A percentile compares a stretch with the other conserved stretches of the same genome.
phyloP scores from a whole-genome alignment of 495 filamentous ascomycete genomes.

The Amphirosellinia nigrospora region DNA sequence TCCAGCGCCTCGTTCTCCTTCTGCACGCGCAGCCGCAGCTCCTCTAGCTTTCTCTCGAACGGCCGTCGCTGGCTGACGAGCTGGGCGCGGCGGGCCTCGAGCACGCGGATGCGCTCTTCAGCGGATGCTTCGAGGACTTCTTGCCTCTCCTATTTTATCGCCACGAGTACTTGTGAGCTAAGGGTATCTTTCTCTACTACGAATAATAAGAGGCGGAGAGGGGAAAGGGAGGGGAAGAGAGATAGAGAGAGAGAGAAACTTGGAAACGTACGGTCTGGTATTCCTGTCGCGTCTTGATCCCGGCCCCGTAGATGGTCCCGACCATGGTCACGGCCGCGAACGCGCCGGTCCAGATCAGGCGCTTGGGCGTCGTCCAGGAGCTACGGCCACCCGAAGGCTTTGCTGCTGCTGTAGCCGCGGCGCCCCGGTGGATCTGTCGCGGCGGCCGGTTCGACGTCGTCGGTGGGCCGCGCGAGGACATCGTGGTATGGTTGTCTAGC shows the following conservation, averaged over 20 bases:
- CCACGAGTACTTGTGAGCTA: not conserved
- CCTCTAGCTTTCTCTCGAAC: constrained; percentile 46
- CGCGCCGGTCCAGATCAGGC: constrained; percentile 52
- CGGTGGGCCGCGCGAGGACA: not conserved
- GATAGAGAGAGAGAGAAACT: not conserved
- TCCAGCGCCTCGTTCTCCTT: constrained; percentile 1
- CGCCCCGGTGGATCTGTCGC: constrained; percentile 3
- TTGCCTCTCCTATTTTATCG: constrained; percentile 38
- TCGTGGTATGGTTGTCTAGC: not conserved
- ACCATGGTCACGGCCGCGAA: constrained; percentile 56
- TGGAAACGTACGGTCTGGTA: constrained; percentile 35
- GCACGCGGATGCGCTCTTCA: constrained; percentile 44
- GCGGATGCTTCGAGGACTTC: constrained; percentile 38
- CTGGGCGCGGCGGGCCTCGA: constrained; percentile 42
- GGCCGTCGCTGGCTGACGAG: constrained; percentile 41
- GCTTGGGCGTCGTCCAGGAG: constrained; percentile 35
- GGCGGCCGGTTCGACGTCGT: not conserved
- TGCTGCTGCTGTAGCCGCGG: not conserved
- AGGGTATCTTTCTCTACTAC: not conserved
- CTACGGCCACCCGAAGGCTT: not conserved
- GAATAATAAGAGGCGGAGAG: not conserved
- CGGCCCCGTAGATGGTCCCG: constrained; percentile 62
- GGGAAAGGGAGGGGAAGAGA: not conserved
- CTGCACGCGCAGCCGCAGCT: constrained; percentile 41
- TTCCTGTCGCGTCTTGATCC: constrained; percentile 61